Percentiles rank a stretch among this genome's conserved stretches.
Conservation (phyloP, 192 early-diverging fungal genomes). For the Pilobolus umbonatus region DNA sequence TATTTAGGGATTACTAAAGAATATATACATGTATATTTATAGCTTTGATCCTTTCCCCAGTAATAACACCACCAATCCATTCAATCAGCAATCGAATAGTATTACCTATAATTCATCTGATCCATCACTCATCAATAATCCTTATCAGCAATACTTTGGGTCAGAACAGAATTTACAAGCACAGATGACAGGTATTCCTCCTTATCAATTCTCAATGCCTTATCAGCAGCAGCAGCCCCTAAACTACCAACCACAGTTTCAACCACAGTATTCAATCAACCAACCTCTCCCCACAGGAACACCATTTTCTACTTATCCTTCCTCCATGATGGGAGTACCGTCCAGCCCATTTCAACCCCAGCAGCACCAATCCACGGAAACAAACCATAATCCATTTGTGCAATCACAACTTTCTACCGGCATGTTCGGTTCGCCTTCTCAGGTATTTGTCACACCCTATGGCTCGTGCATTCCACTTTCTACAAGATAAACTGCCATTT, state of each 20-base stretch:
- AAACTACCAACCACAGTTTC: too few relatives aligned
- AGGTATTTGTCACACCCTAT: constrained; percentile 2
- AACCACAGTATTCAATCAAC: too few relatives aligned
- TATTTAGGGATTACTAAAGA: too few relatives aligned
- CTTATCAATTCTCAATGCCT: background rate
- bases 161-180: constrained; percentile 16
- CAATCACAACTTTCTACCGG: constrained; percentile 2
- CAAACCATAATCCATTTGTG: constrained; percentile 19
- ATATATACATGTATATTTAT: too few relatives aligned
- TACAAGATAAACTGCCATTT: too few relatives aligned
- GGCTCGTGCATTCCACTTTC: background rate
- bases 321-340: background rate
- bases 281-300: background rate
- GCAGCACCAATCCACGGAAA: background rate
- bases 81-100: too few relatives aligned
- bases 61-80: too few relatives aligned
- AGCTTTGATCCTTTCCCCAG: constrained; percentile 2
- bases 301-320: constrained; percentile 5
- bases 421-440: constrained; percentile 11
- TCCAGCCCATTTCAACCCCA: background rate
- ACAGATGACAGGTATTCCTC: constrained; percentile 26
- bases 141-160: background rate
- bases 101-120: too few relatives aligned
- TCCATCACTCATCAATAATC: too few relatives aligned
- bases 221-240: too few relatives aligned